Base-by-base conservation (phyloP, 257 asterid genomes). In the Jaltomata sinuosa region DNA sequence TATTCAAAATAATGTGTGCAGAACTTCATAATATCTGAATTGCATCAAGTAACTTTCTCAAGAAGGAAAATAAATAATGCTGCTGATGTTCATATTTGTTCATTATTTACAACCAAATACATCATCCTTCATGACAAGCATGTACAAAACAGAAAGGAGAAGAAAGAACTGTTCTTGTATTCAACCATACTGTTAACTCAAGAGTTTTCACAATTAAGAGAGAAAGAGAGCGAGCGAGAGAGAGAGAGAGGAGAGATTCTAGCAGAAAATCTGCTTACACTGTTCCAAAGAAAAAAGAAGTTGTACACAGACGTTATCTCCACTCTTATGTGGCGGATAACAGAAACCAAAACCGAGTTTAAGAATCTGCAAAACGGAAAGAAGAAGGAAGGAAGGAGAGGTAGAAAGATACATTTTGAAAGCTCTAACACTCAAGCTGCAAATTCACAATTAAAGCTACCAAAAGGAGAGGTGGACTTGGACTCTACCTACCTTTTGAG, bases 391-490 rank as follows among this genome's bases (percentile, higher is more conserved):
- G 54, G 84, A 83, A n/a, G 45, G 79, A 40, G 47, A 42, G 27
- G 21, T 10, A 9, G 38, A 49, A 77, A 16, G 62, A 49, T 9
- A 77, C 82, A 77, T 2, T 31, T 29, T 77, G 50, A 78, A 87
- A 68, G 84, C 72, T 86, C 89, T 68, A 55, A 69, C 54, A 34
- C 82, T 80, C 81, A 11, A 87, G 68, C 80, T 61, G 16, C 71
- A 79, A 57, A 61, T 84, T 81, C 69, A 62, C 84, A 47, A 72
- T 53, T 90, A 88, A 88, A 83, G 9, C 76, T 87, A 82, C 88
- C 87, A 88, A 76, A 87, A 85, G 92, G 91, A 88, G 90, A 91
- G 94, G 86, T 69, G 81, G 54, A 80, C 87, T 89, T 91, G 91
- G 69, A 85, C 89, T n/a, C 89, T 89, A n/a, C n/a, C 87, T 82